phyloP scores from a whole-genome alignment of 495 filamentous ascomycete genomes.

The Cudoniella acicularis region DNA sequence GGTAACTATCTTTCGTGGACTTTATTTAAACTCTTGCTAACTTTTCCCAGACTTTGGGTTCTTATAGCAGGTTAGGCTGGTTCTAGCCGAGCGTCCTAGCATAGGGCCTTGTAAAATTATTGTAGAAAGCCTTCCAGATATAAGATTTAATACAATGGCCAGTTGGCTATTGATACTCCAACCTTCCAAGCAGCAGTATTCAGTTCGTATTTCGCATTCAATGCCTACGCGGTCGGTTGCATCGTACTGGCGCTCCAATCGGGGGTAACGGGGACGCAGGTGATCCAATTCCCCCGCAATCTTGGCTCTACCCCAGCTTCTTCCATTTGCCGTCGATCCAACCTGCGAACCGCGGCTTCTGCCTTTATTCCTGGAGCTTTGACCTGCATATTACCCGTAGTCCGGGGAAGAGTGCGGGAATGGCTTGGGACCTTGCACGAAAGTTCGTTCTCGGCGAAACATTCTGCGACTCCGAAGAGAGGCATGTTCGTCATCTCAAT shows the following conservation, averaged over 20 bases:
- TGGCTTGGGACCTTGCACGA: not conserved
- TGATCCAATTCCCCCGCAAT: not conserved
- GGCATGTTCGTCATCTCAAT: not conserved
- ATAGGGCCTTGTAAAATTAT: slow-evolving; percentile 16
- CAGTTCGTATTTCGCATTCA: no score
- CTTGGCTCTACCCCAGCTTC: not conserved
- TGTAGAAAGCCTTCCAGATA: slow-evolving; percentile 22
- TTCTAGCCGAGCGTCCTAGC: not conserved
- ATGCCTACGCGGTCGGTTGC: no score
- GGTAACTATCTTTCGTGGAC: slow-evolving; percentile 18
- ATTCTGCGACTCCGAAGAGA: not conserved
- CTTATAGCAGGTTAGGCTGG: slow-evolving; percentile 22
- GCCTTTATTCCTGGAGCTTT: not conserved
- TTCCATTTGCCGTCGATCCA: not conserved
- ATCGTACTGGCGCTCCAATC: not conserved
- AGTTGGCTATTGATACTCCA: not conserved
- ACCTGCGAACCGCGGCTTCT: not conserved
- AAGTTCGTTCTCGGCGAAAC: not conserved
- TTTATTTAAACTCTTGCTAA: slow-evolving; percentile 7
- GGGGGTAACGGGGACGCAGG: not conserved
- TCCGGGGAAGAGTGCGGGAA: not conserved
- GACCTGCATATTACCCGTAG: not conserved
- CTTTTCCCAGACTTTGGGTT: slow-evolving; percentile 25
- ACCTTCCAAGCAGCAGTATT: no score
- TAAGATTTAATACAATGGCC: slow-evolving; percentile 16